Evolutionary conservation across 169 alveolate genomes (phyloP).

Genomic region (Eimeria acervulina): DNA sequence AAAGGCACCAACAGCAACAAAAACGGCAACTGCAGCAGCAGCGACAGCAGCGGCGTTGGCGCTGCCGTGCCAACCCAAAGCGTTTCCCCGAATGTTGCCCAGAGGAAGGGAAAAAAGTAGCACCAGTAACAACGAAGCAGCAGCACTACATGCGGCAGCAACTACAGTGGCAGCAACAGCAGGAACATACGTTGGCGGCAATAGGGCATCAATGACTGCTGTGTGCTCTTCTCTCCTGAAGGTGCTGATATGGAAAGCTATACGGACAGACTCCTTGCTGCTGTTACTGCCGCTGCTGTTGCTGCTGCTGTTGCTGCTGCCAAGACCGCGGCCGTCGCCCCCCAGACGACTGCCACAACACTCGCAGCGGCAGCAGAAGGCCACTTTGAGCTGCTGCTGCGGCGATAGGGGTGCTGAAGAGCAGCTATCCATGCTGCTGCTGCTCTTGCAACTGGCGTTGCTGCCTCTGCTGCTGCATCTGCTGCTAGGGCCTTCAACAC

Average conservation of each 20-base stretch:
- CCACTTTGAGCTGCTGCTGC: constrained; percentile 24
- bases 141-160: constrained; percentile 4
- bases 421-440: constrained; percentile 42
- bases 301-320: constrained; percentile 26
- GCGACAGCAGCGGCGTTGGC: not conserved
- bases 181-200: constrained; percentile 52
- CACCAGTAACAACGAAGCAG: not conserved
- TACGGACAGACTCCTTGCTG: constrained; percentile 49
- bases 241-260: constrained; percentile 36
- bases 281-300: constrained; percentile 49
- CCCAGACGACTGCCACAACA: constrained; percentile 58
- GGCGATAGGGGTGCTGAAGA: not conserved
- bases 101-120: no score
- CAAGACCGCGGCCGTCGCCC: constrained; percentile 39
- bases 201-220: constrained; percentile 65
- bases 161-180: constrained; percentile 25
- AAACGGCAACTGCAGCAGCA: constrained; percentile 37
- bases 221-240: constrained; percentile 29
- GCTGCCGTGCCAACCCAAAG: not conserved
- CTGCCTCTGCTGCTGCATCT: constrained; percentile 25
- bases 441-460: constrained; percentile 37
- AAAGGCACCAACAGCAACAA: not conserved
- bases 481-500: not conserved
- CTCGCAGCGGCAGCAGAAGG: constrained; percentile 59
- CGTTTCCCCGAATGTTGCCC: no score